phyloP scores from a whole-genome alignment of 345 rosid species.

The Populus simonii region DNA sequence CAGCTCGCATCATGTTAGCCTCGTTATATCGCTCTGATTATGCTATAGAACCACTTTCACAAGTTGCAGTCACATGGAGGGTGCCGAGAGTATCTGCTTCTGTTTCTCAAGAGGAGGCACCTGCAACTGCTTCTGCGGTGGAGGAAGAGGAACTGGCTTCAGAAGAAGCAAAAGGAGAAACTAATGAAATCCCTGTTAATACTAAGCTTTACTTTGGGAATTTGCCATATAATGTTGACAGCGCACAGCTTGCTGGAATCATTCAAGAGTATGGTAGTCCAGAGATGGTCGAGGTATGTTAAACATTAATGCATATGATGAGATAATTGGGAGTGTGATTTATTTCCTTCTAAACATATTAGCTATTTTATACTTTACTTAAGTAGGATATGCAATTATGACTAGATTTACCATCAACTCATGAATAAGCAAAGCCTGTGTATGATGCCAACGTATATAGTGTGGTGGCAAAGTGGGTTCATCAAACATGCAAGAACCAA shows the following conservation, averaged over 20 bases:
- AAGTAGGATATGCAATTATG: neutral
- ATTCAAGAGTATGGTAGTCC: slow-evolving; percentile 77
- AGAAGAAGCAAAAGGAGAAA: slow-evolving; percentile 14
- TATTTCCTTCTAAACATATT: neutral
- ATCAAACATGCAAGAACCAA: neutral
- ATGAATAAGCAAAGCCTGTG: neutral
- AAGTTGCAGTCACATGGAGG: slow-evolving; percentile 25
- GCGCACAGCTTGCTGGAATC: slow-evolving; percentile 85
- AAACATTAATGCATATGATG: neutral
- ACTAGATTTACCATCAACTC: neutral
- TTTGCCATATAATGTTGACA: slow-evolving; percentile 82
- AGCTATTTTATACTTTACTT: neutral
- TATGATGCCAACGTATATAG: neutral
- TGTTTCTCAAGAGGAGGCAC: slow-evolving; percentile 45
- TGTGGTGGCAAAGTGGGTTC: neutral
- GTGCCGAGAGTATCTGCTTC: slow-evolving; percentile 42
- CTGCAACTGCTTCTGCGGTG: slow-evolving; percentile 22
- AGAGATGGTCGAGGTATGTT: slow-evolving; percentile 68
- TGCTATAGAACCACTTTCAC: slow-evolving; percentile 7
- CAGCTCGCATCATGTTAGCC: slow-evolving; percentile 7
- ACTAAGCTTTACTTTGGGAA: slow-evolving; percentile 94
- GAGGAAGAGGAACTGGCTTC: slow-evolving; percentile 21
- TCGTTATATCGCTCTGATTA: slow-evolving; percentile 10
- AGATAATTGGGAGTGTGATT: neutral
- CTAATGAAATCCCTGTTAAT: slow-evolving; percentile 19